phyloP scores from a whole-genome alignment of 2,329 filamentous ascomycete species.

The Colletotrichum incanum region DNA sequence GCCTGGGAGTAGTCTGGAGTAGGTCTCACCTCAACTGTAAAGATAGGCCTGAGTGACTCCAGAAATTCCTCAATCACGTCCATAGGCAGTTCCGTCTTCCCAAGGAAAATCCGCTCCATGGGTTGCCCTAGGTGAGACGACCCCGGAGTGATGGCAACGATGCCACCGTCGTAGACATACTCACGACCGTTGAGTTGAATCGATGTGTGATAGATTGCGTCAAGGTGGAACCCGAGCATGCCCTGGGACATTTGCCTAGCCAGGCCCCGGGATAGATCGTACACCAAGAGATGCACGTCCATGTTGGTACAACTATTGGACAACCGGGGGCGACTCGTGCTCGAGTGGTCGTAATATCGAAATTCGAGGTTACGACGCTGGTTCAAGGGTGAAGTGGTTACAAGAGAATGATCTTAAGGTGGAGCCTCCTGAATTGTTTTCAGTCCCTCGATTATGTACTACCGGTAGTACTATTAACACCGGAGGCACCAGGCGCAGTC shows the following conservation, averaged over 20 bases:
- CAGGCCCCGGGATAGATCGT: conserved; percentile 80
- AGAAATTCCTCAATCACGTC: conserved; percentile 91
- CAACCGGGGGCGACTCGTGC: neutral
- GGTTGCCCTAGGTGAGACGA: conserved; percentile 89
- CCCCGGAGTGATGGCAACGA: conserved; percentile 86
- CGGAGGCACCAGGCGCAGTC: conserved; percentile 37
- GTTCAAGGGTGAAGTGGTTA: neutral
- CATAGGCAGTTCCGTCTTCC: conserved; percentile 82
- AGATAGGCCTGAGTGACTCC: conserved; percentile 85
- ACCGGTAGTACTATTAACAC: too few relatives aligned
- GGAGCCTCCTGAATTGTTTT: neutral
- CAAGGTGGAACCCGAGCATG: conserved; percentile 75
- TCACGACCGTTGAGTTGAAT: conserved; percentile 88
- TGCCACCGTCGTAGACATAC: conserved; percentile 91
- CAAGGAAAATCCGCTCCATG: conserved; percentile 82
- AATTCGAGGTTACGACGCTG: neutral
- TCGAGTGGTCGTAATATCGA: neutral
- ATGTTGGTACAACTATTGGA: conserved; percentile 59
- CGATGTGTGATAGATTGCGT: conserved; percentile 96
- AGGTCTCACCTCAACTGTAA: conserved; percentile 78
- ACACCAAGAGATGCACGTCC: conserved; percentile 84
- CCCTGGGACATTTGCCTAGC: conserved; percentile 70
- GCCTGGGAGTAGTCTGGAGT: neutral
- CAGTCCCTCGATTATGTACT: neutral
- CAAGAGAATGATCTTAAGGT: neutral